These are phyloP conservation scores for Pyrus bretschneideri DNA, from an alignment of 306 rosid genomes.

Conservation along the genomic window DNA sequence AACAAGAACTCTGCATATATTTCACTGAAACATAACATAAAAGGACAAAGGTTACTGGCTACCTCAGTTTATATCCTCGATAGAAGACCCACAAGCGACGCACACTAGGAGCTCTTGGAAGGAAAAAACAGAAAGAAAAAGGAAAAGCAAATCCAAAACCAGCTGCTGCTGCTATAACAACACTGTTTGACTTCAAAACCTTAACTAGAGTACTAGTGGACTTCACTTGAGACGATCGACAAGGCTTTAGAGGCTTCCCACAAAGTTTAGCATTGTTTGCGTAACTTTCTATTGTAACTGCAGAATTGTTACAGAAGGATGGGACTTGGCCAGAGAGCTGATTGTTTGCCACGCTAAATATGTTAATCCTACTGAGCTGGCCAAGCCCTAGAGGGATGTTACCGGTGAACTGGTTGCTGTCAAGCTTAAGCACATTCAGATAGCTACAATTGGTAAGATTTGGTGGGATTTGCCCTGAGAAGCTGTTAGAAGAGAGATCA, in stretches of 20 bases:
- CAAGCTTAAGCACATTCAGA: conserved; percentile 53
- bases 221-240: conserved; percentile 3
- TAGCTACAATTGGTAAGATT: conserved; percentile 37
- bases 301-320: accelerated
- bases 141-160: conserved; percentile 32
- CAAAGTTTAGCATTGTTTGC: conserved; percentile 66
- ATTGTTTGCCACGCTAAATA: conserved; percentile 47
- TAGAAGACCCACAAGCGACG: too few relatives aligned
- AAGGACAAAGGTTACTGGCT: too few relatives aligned
- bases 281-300: conserved; percentile 3
- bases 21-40: too few relatives aligned
- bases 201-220: too few relatives aligned
- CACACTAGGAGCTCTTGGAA: too few relatives aligned
- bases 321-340: conserved; percentile 62
- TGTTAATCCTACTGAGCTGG: conserved; percentile 35
- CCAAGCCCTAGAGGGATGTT: conserved; percentile 42
- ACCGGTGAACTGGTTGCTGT: conserved; percentile 54
- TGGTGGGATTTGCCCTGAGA: conserved; percentile 49
- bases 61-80: too few relatives aligned
- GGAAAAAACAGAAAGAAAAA: too few relatives aligned
- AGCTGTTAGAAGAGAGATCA: conserved; percentile 63
- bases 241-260: conserved; percentile 17
- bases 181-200: conserved; percentile 27
- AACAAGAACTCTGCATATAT: too few relatives aligned
- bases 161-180: conserved; percentile 52